Percentiles rank a stretch among this genome's conserved stretches.
Conservation (phyloP, 208 protist genomes). For the Acanthamoeba sp. region DNA sequence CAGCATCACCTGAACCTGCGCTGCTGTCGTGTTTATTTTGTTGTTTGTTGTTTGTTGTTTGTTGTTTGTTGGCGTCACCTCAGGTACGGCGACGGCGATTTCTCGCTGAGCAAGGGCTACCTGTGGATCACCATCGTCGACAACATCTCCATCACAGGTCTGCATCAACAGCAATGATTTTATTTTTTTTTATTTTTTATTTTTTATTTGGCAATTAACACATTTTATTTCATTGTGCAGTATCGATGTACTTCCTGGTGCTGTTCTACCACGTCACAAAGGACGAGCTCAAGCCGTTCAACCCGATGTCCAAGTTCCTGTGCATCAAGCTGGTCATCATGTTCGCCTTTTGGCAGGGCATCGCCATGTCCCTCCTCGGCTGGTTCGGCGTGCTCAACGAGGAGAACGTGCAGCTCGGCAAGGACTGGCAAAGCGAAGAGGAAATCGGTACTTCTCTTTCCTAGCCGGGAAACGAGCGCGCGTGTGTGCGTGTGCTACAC, state of each 20-base stretch:
- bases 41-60: not conserved
- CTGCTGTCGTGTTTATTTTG: not conserved
- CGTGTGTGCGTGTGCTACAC: not conserved
- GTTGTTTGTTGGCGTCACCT: too few relatives aligned
- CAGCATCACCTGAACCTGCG: too few relatives aligned
- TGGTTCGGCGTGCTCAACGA: conserved; percentile 80
- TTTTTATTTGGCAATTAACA: too few relatives aligned
- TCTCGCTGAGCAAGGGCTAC: conserved; percentile 87
- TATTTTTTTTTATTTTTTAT: too few relatives aligned
- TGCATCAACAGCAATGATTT: not conserved
- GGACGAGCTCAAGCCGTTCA: conserved; percentile 93
- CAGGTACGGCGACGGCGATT: conserved; percentile 86
- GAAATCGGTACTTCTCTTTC: not conserved
- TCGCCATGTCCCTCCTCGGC: conserved; percentile 92
- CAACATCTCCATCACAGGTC: conserved; percentile 94
- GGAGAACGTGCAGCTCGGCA: not conserved
- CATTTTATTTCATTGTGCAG: too few relatives aligned
- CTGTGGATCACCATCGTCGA: conserved; percentile 94
- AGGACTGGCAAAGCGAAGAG: not conserved
- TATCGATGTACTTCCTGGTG: conserved; percentile 94
- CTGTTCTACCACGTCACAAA: conserved; percentile 95
- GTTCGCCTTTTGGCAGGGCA: conserved; percentile 95
- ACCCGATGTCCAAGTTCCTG: conserved; percentile 94
- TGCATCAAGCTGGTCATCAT: conserved; percentile 95
- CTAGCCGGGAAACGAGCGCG: not conserved